A percentile compares a stretch with the other conserved stretches of the same genome.
Evolutionary conservation across 140 eudicot genomes (phyloP).

Genomic region (Ambrosia hybrid): DNA sequence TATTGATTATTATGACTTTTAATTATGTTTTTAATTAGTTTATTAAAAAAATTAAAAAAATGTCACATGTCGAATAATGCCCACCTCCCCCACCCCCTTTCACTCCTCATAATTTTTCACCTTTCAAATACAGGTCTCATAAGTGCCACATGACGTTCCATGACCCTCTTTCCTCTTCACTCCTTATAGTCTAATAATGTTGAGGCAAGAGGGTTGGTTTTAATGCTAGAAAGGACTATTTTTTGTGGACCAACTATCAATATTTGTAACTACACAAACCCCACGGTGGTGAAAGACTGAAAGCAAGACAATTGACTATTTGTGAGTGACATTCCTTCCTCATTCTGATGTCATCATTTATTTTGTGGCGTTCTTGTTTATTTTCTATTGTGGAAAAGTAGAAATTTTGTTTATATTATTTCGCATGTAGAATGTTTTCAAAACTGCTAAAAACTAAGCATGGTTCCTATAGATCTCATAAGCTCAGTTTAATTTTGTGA

Average conservation of each 20-base stretch:
- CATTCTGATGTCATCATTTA: neutral
- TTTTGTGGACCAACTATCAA: constrained; percentile 40
- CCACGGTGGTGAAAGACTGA: constrained; percentile 22
- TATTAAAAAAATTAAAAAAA: too few relatives aligned
- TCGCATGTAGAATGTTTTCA: neutral
- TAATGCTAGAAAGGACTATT: constrained; percentile 27
- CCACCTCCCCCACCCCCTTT: too few relatives aligned
- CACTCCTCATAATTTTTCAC: too few relatives aligned
- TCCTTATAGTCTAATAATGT: neutral
- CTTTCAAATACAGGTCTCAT: too few relatives aligned
- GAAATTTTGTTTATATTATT: neutral
- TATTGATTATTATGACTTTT: too few relatives aligned
- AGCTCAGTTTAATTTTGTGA: neutral
- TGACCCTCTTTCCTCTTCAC: too few relatives aligned
- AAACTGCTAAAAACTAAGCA: neutral
- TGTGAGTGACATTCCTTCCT: neutral
- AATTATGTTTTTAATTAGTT: too few relatives aligned
- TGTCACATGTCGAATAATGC: too few relatives aligned
- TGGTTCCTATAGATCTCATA: neutral
- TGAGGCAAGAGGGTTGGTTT: constrained; percentile 20
- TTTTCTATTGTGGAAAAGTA: neutral
- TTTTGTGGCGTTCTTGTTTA: neutral
- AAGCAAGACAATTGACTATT: constrained; percentile 16
- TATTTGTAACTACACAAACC: constrained; percentile 27
- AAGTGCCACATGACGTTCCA: too few relatives aligned